A percentile compares a stretch with the other conserved stretches of the same genome.
Evolutionary conservation across 257 asterid species (phyloP).

Genomic region (Scutellaria barbata): DNA sequence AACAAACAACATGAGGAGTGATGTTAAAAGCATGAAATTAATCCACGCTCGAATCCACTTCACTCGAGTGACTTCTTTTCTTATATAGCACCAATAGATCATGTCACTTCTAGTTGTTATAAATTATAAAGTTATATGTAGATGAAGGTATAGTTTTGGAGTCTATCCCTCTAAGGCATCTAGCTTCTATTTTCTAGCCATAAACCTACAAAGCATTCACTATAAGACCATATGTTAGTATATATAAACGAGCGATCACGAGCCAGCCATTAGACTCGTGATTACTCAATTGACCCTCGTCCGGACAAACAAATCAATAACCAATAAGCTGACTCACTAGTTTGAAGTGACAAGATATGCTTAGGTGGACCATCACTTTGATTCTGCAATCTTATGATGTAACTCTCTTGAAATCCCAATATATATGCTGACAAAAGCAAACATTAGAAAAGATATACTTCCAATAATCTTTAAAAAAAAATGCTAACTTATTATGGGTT

Average conservation of each 20-base stretch:
- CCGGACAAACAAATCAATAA: background rate
- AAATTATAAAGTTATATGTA: background rate
- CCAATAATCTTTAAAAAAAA: constrained; percentile 20
- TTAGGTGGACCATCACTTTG: constrained; percentile 60
- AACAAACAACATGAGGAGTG: constrained; percentile 27
- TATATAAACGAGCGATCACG: too few species aligned
- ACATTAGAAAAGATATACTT: constrained; percentile 25
- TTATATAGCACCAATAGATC: constrained; percentile 14
- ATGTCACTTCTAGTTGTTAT: constrained; percentile 36
- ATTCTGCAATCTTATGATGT: constrained; percentile 66
- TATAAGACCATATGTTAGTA: background rate
- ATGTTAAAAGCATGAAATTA: background rate
- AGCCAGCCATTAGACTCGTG: background rate
- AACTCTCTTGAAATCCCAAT: constrained; percentile 41
- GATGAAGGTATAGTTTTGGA: constrained; percentile 31
- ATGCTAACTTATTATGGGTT: background rate
- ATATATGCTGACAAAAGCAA: constrained; percentile 37
- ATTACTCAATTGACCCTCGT: constrained; percentile 6
- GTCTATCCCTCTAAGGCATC: constrained; percentile 13
- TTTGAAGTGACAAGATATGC: constrained; percentile 42
- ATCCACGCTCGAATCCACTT: constrained; percentile 33
- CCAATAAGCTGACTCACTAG: constrained; percentile 14
- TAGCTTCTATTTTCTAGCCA: constrained; percentile 7
- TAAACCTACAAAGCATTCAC: constrained; percentile 9
- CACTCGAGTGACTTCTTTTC: constrained; percentile 30